These are phyloP conservation scores for Fraxinus angustifolia DNA, from an alignment of 305 asterid species.

Conservation along the genomic window DNA sequence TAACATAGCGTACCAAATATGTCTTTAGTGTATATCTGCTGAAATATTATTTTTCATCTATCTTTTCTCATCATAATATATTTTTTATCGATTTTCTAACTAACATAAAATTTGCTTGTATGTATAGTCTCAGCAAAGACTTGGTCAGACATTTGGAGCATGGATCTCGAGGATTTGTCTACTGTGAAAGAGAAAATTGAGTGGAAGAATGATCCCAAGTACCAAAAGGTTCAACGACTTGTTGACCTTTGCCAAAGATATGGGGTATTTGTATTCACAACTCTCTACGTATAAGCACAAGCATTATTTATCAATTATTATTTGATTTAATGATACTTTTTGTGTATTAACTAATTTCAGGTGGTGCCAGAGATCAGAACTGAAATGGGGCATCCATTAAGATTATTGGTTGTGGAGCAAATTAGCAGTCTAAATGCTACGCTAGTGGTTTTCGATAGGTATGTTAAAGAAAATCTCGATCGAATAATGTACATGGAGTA, in stretches of 20 bases:
- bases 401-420: conserved; percentile 47
- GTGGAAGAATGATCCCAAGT: conserved; percentile 41
- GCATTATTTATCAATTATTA: background rate
- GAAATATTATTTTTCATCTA: background rate
- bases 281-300: background rate
- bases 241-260: conserved; percentile 47
- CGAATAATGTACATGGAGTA: background rate
- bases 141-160: conserved; percentile 57
- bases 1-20: background rate
- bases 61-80: background rate
- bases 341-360: conserved; percentile 23
- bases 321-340: background rate
- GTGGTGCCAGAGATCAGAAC: conserved; percentile 58
- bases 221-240: conserved; percentile 47
- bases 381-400: conserved; percentile 65
- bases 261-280: conserved; percentile 34
- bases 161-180: conserved; percentile 43
- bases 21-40: background rate
- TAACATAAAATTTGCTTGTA: background rate
- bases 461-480: background rate
- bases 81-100: background rate
- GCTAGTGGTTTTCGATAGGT: conserved; percentile 69
- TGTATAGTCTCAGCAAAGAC: conserved; percentile 57
- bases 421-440: conserved; percentile 54
- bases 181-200: conserved; percentile 29